Evolutionary conservation across 1,139 yeast genomes (phyloP), one percentile per base, ranked within the genome.

Genomic region (Kazachstania sp.): DNA sequence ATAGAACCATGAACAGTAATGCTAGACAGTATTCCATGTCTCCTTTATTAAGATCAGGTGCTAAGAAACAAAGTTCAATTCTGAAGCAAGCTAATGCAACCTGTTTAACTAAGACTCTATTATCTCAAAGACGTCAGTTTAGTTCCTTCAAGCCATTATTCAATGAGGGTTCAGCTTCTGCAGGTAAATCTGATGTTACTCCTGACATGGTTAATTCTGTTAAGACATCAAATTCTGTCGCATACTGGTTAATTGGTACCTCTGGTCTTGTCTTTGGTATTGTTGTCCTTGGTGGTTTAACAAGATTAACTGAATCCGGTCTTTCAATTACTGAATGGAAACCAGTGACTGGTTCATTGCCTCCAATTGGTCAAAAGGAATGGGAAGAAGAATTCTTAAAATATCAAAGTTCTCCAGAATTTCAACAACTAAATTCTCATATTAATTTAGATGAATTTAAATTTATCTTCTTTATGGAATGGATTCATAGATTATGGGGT

Each of bases 241-340:
- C 95, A 0, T 86, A 84, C 63, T 85, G 97, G 90, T 74, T 95
- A 45, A 69, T 92, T 16, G 94, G 95, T n/a, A 83, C 95, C 1
- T 86, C 97, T 1, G 83, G 86, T 1, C 71, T 92, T 29, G 96
- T 94, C 2, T 92, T 92, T 66, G 96, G 95, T 39, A 94, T 94
- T 51, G 97, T 92, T 15, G 83, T 94, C n/a, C 73, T 94, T 5
- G 99, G 98, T 44, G 99, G 99, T 0, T 74, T 94, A 45, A 94
- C 98, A 0, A 76, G 99, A 59, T 73, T 94, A 43, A 94, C 98
- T 0, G 98, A 94, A 64, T 86, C 95, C 2, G 99, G 98, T 0
- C 72, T 94, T 44, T 86, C 95, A 43, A 94, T 94, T 63, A 92
- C 98, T 1, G 98, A 94, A 66, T 94, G 99, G 99, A 86, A 82